These are phyloP conservation scores for Pseudocercospora eumusae DNA, from an alignment of 2,329 filamentous ascomycete species.

Conservation along the genomic window DNA sequence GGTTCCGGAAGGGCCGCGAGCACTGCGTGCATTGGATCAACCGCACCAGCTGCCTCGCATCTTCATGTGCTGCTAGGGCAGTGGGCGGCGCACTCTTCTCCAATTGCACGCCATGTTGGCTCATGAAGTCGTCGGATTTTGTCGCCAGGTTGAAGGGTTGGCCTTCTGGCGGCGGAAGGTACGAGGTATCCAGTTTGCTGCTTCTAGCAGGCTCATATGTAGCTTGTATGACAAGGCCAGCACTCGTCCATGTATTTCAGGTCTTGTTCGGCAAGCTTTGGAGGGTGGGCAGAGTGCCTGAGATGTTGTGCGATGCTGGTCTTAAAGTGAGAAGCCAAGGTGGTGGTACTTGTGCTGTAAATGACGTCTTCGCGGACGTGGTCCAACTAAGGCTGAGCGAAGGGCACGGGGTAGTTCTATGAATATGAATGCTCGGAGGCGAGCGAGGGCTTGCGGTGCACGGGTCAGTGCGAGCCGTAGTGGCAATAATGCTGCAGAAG, in stretches of 20 bases:
- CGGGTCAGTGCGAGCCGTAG: constrained; percentile 8
- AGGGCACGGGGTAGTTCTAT: constrained; percentile 9
- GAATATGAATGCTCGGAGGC: constrained; percentile 13
- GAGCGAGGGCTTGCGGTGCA: constrained; percentile 7
- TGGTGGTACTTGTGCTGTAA: constrained; percentile 8
- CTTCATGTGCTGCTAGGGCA: constrained; percentile 50
- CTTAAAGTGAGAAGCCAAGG: neutral
- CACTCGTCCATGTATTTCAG: constrained; percentile 25
- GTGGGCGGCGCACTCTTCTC: constrained; percentile 49
- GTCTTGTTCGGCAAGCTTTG: neutral
- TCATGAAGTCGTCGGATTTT: constrained; percentile 90
- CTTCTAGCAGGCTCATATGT: constrained; percentile 23
- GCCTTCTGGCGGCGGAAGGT: constrained; percentile 19
- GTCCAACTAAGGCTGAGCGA: constrained; percentile 4
- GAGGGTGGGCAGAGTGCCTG: neutral
- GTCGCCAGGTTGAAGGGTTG: constrained; percentile 24
- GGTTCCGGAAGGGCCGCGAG: constrained; percentile 65
- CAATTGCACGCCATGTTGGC: constrained; percentile 63
- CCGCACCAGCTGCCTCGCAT: constrained; percentile 66
- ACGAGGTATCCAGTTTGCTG: constrained; percentile 21
- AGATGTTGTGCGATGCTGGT: constrained; percentile 6
- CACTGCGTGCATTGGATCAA: constrained; percentile 78
- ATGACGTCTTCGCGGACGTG: constrained; percentile 20
- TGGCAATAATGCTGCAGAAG: constrained; percentile 10
- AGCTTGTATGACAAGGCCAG: constrained; percentile 5